Evolutionary conservation across 2,329 filamentous ascomycete species (phyloP), one percentile per base, ranked within the genome.

Genomic region (Diaporthe sp.): DNA sequence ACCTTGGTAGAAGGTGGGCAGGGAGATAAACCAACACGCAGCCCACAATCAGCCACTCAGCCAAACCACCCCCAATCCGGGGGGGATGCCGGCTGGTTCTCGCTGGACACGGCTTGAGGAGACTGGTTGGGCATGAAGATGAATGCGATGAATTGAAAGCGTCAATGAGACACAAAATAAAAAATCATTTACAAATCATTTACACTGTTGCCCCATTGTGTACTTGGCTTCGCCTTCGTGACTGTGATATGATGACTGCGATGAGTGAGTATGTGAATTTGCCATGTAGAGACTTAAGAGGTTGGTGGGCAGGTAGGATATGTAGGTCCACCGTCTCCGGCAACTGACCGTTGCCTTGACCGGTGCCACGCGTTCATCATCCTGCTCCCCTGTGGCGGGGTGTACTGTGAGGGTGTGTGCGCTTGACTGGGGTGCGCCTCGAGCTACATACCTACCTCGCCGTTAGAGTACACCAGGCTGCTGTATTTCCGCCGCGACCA

Each of bases 61-160:
- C 57, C 31, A n/a, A 34, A 17, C 51, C 10, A 2, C 17, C n/a
- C 3, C 7, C 34, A 31, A 4, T 25, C 25, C 25, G 1, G 9
- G 3, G 25, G 25, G 25, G 42, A 10, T 12, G 42, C 13, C 22
- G 49, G 49, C n/a, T 19, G 7, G 25, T 3, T 9, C 12, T 34
- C 53, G 7, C 25, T 22, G 61, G 61, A 37, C 12, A n/a, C 10
- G 15, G 37, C n/a, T 44, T 44, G 37, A 39, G 31, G 31, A 13
- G 22, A 17, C 4, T 17, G 28, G 22, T 8, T 25, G 34, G 65
- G 65, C 46, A 70, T 42, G 34, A 70, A 55, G 65, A 70, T 42
- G n/a, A 70, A 70, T 22, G 34, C 46, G 49, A 70, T 70, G 65
- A 70, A 53, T 42, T 70, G 62, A 55, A 68, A 70, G 65, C 46